Base-by-base conservation (phyloP, 345 rosid genomes). In the Trapa bicornis region DNA sequence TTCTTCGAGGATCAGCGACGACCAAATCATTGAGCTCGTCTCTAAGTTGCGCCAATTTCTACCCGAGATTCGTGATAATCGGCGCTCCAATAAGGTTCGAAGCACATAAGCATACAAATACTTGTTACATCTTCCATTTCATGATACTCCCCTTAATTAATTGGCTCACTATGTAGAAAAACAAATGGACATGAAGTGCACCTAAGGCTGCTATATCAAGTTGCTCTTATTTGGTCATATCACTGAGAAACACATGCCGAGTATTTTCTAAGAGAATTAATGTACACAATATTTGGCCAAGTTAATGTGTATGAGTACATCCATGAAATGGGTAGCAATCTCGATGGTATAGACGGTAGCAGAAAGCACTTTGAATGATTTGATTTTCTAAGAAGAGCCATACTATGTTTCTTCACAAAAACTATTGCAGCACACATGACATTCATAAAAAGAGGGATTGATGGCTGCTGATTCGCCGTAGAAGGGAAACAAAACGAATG, bases 11-110 rank as follows among this genome's bases (percentile, higher is more conserved):
- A 94, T 94, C 77, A 87, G 75, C 14, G 97, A 94, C 76, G 97
- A 87, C 68, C 99, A 94, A 77, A 94, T 94, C 82, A 81, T 85
- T 61, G 87, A 88, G 53, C 97, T 94, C 33, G 80, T 94, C 80
- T 78, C 95, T 73, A 94, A 94, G 74, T 77, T 94, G 71, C 86
- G 89, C 45, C 91, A 86, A 39, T 82, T 88, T 72, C 89, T 94
- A 47, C 99, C 99, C 1, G 99, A 94, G 85, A 87, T 94, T 76
- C 88, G 92, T 1, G 70, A 82, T 64, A 81, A 89, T 74, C 73
- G 73, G 11, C 95, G 89, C 65, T 83, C 97, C 32, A 82, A 80
- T 69, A 86, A 90, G 99, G 99, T 93, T 81, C 33, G 10, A 14
- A 66, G 14, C 2, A 32, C 37, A 11, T 13, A 2, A 41, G 33